These are phyloP conservation scores for Flaveria sonorensis DNA, from an alignment of 129 eudicot genomes.

Conservation along the genomic window DNA sequence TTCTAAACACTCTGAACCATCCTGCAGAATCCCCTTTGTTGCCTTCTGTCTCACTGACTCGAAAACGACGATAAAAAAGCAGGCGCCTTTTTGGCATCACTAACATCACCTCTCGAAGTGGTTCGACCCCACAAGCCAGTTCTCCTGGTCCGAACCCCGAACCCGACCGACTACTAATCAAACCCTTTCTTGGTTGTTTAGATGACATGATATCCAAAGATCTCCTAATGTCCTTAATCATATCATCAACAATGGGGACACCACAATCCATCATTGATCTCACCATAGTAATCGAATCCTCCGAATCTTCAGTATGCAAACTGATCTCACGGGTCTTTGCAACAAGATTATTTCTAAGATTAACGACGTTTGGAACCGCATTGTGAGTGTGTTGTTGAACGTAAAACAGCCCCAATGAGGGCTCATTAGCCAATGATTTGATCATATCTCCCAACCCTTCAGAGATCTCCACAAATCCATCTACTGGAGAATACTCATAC, in stretches of 20 bases:
- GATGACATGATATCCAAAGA: slow-evolving; percentile 63
- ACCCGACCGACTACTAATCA: slow-evolving; percentile 40
- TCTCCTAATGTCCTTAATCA: slow-evolving; percentile 63
- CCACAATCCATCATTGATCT: slow-evolving; percentile 95
- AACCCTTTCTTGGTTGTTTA: slow-evolving; percentile 67
- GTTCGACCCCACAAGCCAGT: slow-evolving; percentile 62
- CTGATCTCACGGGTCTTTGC: slow-evolving; percentile 62
- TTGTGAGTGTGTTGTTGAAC: slow-evolving; percentile 80
- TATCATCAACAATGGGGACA: slow-evolving; percentile 66
- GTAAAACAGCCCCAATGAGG: slow-evolving; percentile 92
- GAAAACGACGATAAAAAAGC: too few species aligned
- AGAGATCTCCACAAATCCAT: slow-evolving; percentile 81
- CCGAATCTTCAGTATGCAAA: slow-evolving; percentile 79
- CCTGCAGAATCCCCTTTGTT: too few species aligned
- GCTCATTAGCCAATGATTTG: slow-evolving; percentile 82
- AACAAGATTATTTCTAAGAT: slow-evolving; percentile 45
- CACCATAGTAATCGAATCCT: slow-evolving; percentile 74
- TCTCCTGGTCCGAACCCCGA: slow-evolving; percentile 46
- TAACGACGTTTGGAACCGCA: slow-evolving; percentile 69
- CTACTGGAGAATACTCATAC: slow-evolving; percentile 75
- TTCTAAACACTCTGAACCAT: neutral
- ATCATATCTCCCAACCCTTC: slow-evolving; percentile 80
- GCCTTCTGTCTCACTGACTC: too few species aligned
- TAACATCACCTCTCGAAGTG: slow-evolving; percentile 53
- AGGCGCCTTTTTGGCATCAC: slow-evolving; percentile 28